Base-by-base conservation (phyloP, 148 eudicot species). In the Vaccinium darrowii region DNA sequence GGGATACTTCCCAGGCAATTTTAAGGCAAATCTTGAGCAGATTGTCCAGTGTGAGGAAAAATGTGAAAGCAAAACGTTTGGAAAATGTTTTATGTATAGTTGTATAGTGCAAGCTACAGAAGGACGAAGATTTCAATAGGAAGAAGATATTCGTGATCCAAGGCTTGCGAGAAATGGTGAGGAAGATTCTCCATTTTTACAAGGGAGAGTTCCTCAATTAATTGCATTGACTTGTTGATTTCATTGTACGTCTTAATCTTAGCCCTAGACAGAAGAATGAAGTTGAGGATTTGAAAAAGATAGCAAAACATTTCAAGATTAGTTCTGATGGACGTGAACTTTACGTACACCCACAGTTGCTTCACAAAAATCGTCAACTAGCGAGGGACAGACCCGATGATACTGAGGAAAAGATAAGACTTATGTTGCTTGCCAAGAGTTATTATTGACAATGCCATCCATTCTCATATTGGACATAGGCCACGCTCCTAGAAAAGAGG, bases 131-230 rank as follows among this genome's bases (percentile, higher is more conserved):
- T 87, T 27, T 27, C 27, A 27, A 27, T 27, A 94, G 67, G 99
- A 96, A 93, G 63, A 96, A 93, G 87, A 89, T 87, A 62, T 88
- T 90, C 0, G 93, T 96, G 10, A 96, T 96, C 30, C 90, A 86
- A 84, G 94, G 92, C 87, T 84, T 96, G 53, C 87, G 99, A 30
- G 97, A 96, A 86, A 94, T 96, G 98, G 94, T 97, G 0, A 89
- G 90, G 76, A 93, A 88, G 43, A 94, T 97, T 78, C 90, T 97
- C 47, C 99, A 96, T 79, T 96, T 93, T 78, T 96, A 94, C 85
- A 92, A 89, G 82, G 99, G 98, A 27, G 98, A 94, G 84, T 94
- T 91, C 87, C 87, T 93, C 80, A 97, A 94, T 86, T 97, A 94
- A 79, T 90, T 96, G 14, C 99, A 98, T 1, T 97, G 99, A 5